Evolutionary conservation across 139 green algal genomes (phyloP), one percentile per base, ranked within the genome.

Genomic region (Coelastrella sp.): DNA sequence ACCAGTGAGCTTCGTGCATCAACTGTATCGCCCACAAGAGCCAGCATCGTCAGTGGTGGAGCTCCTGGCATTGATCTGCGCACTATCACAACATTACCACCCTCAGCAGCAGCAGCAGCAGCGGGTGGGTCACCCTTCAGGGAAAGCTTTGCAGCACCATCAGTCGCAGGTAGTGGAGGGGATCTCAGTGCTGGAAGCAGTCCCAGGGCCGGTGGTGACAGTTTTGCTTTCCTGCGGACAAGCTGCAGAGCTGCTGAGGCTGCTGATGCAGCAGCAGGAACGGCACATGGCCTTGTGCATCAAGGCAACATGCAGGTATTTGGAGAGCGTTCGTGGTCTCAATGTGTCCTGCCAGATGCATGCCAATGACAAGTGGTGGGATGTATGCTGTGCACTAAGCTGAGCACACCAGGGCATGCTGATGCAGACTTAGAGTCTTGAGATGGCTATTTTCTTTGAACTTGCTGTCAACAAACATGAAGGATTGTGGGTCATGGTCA

Each of bases 1-100:
- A 82, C 75, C 53, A 82, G 53, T 41, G 53, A 71, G 35, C 53
- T 82, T 6, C 32, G 51, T 9, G 75, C 75, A n/a, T 51, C 75
- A 21, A 34, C 25, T 5, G n/a, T 35, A 27, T 82, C 75, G 9
- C 38, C 37, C 4, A 77, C 67, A 51, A 38, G 41, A 25, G 41
- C 40, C 35, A 77, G 37, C 37, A 35, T 41, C 5, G 34, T 51
- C 34, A 77, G 67, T 57, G 35, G 8, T 7, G 6, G 13, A 34
- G 19, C 30, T 35, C 67, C 23, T 17, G 37, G 17, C 67, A 57
- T 57, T 25, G 64, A 57, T 15, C 13, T 57, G 48, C 53, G 53
- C 17, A 64, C 53, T 21, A 64, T 5, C 17, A 64, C 30, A 19
- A 64, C 5, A 5, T 32, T 21, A 64, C 64, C 64, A 73, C n/a